Evolutionary conservation across 257 asterid genomes (phyloP), one percentile per base, ranked within the genome.

Genomic region (Solanum tarapatanum): DNA sequence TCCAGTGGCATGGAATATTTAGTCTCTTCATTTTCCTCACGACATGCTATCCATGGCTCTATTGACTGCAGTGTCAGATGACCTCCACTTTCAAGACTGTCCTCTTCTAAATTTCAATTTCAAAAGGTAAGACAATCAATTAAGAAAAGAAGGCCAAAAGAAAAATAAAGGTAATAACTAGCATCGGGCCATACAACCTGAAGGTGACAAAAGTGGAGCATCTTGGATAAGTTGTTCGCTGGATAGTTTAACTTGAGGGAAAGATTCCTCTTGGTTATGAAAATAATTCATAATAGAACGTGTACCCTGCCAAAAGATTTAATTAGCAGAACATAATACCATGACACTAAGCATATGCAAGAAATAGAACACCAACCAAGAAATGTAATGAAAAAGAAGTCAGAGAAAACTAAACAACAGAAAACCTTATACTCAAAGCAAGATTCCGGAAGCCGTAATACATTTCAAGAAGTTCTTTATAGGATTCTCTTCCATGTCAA

Each of bases 231-330:
- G 88, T 88, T 75, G 48, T 51, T 89, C 91, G 77, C 88, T 91
- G 88, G 89, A 88, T 87, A 87, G 93, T 85, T 84, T 90, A 37
- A 19, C 45, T 30, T 91, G 83, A 86, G 90, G 77, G 86, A 83
- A 84, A 60, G 88, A 75, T 87, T 90, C 92, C 84, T 88, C 89
- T 89, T 82, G 92, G 90, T 90, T 91, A 86, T 88, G 92, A 90
- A 95, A 97, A 89, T 97, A 97, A 88, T 93, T 93, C 90, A 87
- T 90, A 87, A 97, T 97, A 88, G 98, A 94, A 84, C 90, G 94
- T 83, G 98, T 95, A 76, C 99, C 99, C 99, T 97, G 97, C 83
- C 87, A 91, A 90, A 89, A 86, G 87, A 87, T 89, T 86, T 35
- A 55, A 82, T 75, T 36, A 88, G 75, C 33, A 87, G 76, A 86